Percentiles rank a stretch among this genome's conserved stretches.
phyloP scores from a whole-genome alignment of 2,329 filamentous ascomycete species.

The Fusarium goolgardi region DNA sequence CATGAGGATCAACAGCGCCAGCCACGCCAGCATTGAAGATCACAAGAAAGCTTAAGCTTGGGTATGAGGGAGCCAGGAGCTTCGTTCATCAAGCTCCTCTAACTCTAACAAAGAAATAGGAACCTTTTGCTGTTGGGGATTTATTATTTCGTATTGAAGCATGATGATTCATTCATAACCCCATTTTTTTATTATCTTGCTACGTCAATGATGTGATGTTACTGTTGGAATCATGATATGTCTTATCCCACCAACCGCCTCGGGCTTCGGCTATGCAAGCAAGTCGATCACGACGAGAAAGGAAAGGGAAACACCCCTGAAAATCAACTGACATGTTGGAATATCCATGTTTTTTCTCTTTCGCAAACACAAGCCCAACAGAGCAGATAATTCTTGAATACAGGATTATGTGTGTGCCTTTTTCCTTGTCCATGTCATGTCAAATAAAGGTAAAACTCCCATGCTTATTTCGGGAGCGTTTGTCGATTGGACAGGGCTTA shows the following conservation, averaged over 20 bases:
- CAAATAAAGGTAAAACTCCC: constrained; percentile 17
- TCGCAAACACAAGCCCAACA: background rate
- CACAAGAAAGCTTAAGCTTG: constrained; percentile 13
- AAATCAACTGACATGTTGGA: constrained; percentile 7
- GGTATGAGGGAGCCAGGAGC: background rate
- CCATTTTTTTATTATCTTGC: background rate
- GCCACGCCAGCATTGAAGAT: constrained; percentile 13
- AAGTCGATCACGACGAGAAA: constrained; percentile 26
- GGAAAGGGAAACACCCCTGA: constrained; percentile 23
- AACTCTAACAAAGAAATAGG: background rate
- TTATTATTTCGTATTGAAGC: constrained; percentile 4
- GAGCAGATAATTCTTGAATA: background rate
- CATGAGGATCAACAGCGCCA: constrained; percentile 8
- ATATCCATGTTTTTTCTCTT: background rate
- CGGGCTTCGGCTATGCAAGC: constrained; percentile 36
- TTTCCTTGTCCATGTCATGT: constrained; percentile 12
- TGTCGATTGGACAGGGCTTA: constrained; percentile 3
- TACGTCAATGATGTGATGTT: constrained; percentile 35
- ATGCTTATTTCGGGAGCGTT: constrained; percentile 40
- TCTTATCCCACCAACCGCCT: constrained; percentile 30
- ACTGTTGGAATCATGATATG: constrained; percentile 29
- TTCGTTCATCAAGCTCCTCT: background rate
- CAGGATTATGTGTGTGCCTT: background rate
- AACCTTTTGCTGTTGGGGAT: background rate
- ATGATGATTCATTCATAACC: constrained; percentile 18